Evolutionary conservation across 495 filamentous ascomycete genomes (phyloP), one percentile per base, ranked within the genome.

Genomic region (Neurospora tetrasperma): DNA sequence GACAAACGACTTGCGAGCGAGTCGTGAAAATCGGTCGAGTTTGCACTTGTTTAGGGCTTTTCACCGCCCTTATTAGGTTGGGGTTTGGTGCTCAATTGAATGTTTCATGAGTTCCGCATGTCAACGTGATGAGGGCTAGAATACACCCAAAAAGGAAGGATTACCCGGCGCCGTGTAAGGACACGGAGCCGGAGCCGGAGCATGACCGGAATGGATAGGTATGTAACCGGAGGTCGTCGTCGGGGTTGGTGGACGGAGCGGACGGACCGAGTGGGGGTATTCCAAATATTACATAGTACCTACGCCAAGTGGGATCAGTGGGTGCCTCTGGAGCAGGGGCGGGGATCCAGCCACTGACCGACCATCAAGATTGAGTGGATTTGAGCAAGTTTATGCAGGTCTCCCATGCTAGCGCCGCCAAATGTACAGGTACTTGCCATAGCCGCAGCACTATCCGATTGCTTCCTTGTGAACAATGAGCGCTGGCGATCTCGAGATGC

Each of bases 371-470:
- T 18, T 77, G 78, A 74, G 78, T 59, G 72, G 71, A 71, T 79
- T 80, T 80, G 78, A 80, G 78, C 77, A 79, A 54, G 73, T 79
- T 80, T 79, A 76, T 74, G 71, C 73, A 41, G 23, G 27, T 5
- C 6, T 48, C 41, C 44, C 59, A 44, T 11, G 14, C 48, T 71
- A 42, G 72, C 44, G 70, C 31, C 23, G 27, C 5, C 1, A 4
- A 75, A 72, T 3, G 76, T 75, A 76, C 18, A 54, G 73, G 71
- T 77, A 77, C 76, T 42, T 75, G 27, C 11, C 43, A 44, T 38
- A 12, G n/a, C 9, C 16, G 11, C 4, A 20, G 20, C 59, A 54
- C 74, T 73, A 71, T 69, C 35, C 35, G 35, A 38, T 38, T 38
- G 35, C 35, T 38, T 38, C 5, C 35, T 62, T 31, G 7, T 23